Base-by-base conservation (phyloP, 176 grass and related monocot species). In the Triticum timopheevii region DNA sequence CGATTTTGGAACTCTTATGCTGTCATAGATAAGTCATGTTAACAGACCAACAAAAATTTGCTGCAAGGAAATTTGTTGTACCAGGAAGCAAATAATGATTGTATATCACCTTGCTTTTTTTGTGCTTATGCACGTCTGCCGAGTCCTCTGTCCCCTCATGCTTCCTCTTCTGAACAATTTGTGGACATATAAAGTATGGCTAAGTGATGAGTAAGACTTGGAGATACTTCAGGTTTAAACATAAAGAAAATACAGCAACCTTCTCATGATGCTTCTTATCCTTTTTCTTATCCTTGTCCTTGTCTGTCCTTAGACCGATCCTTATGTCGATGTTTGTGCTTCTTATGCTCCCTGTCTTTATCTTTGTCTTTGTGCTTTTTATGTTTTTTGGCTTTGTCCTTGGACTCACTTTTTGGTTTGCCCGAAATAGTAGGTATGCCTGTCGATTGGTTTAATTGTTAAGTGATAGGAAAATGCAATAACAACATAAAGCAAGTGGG, bases 281-380 rank as follows among this genome's bases (percentile, higher is more conserved):
- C 50, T 95, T 98, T 84, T 94, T 95, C 83, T 89, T 98, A 65
- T 98, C 96, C 82, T 92, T 96, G 66, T 91, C 92, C 83, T 87
- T 90, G 65, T 97, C 92, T 84, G 70, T 94, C 91, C 90, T 94
- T 98, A 68, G 75, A 92, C 49, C 88, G 83, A 88, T 98, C 96
- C 88, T 95, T 98, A 84, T 98, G 96, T 33, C 92, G 93, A 87
- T 94, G 92, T 86, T 91, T 98, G 73, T 94, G 96, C 70, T 98
- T 98, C 90, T 98, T 95, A 73, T 95, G 96, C 76, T 98, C 96
- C 90, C 89, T 98, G 75, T 98, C 96, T 73, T 92, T 98, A 25
- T 98, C 93, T 80, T 80, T 92, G 67, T 97, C 95, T 84, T 88
- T 98, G 76, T 98, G 92, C 35, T 85, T 98, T 86, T 94, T 98